Evolutionary conservation across 306 rosid genomes (phyloP), one percentile per base, ranked within the genome.

Genomic region (Spatholobus suberectus): DNA sequence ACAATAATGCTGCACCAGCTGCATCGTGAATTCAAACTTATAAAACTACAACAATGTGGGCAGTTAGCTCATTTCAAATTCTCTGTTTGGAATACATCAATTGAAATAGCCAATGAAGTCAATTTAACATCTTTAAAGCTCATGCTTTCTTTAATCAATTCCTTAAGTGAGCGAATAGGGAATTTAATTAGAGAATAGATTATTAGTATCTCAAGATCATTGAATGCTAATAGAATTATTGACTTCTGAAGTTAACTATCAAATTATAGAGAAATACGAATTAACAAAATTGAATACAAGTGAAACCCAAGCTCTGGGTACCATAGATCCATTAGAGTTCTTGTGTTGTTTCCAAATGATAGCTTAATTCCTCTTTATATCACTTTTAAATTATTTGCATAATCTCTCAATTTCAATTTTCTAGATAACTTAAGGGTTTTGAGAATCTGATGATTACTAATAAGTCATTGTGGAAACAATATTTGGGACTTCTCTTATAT

Each of bases 1-100:
- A 24, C 77, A 27, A 71, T 27, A 73, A 73, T 49, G 44, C 13
- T 73, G 63, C 62, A 49, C 43, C 62, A 32, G 29, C 46, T 49
- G 32, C 46, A 27, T 73, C 29, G 15, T 71, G n/a, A 47, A 20
- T 49, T 49, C 35, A 47, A 2, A 54, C 78, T 51, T 49, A 20
- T 29, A 71, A 44, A 46, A 26, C 44, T 34, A 29, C 2, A 4
- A 21, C 20, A 27, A 27, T 11, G 8, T 24, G 68, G 68, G 40
- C 18, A 61, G 38, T 61, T 24, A 61, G 68, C 20, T 62, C 38
- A 29, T 29, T 29, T 13, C 20, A 27, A 24, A 62, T 62, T 62
- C n/a, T 62, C 69, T 62, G 40, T 62, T 24, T 8, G 21, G 62
- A 55, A 21, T 20, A 6, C 12, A 62, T 5, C 70, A 62, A 62